Percentiles rank a stretch among this genome's conserved stretches.
Evolutionary conservation across 1,284 basidiomycete species (phyloP).

Genomic region (Meripilus lineatus): DNA sequence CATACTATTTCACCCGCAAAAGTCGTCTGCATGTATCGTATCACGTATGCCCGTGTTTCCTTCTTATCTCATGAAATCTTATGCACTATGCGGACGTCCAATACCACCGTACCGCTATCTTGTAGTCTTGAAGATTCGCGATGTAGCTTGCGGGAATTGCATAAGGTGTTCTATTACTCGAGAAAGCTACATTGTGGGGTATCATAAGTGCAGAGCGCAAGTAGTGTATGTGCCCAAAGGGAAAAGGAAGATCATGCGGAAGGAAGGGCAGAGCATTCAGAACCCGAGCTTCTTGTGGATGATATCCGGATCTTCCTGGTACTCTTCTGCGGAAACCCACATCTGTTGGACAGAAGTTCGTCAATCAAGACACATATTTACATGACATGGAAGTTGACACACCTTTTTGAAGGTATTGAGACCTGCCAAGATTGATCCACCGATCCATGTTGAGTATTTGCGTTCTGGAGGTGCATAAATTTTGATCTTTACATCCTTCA

Average conservation of each 20-base stretch:
- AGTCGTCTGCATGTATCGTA: conserved; percentile 36
- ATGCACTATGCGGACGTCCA: conserved; percentile 36
- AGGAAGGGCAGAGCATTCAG: conserved; percentile 27
- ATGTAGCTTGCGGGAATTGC: too few species aligned
- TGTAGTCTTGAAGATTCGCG: too few species aligned
- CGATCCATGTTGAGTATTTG: conserved; percentile 99
- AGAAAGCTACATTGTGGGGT: conserved; percentile 20
- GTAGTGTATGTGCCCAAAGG: conserved; percentile 23
- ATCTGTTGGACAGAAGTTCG: conserved; percentile 48
- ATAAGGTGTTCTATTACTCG: conserved; percentile 14
- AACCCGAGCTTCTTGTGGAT: conserved; percentile 91
- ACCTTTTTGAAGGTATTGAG: conserved; percentile 98
- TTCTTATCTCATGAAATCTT: conserved; percentile 36
- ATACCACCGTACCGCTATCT: too few species aligned
- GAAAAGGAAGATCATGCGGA: conserved; percentile 15
- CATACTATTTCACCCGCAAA: conserved; percentile 33
- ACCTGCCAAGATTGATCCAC: conserved; percentile 93
- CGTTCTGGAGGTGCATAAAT: conserved; percentile 99
- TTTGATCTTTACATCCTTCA: conserved; percentile 98
- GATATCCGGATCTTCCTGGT: conserved; percentile 98
- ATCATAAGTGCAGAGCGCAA: conserved; percentile 26
- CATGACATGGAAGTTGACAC: conserved; percentile 11
- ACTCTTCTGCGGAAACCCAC: conserved; percentile 99
- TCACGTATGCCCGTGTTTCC: conserved; percentile 33
- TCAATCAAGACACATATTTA: too few species aligned